A percentile compares a stretch with the other conserved stretches of the same genome.
Conservation (phyloP, 2,329 filamentous ascomycete species). For the Sclerotinia nivalis region DNA sequence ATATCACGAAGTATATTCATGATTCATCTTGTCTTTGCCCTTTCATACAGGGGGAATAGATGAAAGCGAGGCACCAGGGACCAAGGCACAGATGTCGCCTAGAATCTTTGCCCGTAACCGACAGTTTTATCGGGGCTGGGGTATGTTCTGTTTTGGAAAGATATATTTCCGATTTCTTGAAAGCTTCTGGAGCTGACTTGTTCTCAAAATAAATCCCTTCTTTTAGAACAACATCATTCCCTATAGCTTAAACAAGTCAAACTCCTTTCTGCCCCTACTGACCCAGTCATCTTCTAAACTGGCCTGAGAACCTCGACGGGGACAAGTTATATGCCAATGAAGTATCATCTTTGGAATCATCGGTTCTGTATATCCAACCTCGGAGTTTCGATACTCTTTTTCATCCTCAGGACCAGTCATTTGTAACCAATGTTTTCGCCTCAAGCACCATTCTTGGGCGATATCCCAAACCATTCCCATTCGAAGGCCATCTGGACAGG, state of each 20-base stretch:
- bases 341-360: constrained; percentile 18
- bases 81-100: background rate
- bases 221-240: background rate
- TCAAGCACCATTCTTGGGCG: constrained; percentile 21
- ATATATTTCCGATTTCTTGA: background rate
- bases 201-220: background rate
- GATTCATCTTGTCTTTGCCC: too few species aligned
- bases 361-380: constrained; percentile 1
- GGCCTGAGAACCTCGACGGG: constrained; percentile 3
- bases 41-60: background rate
- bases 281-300: constrained; percentile 6
- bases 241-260: constrained; percentile 33
- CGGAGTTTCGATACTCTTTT: background rate
- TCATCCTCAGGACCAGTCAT: constrained; percentile 9
- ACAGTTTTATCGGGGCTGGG: background rate
- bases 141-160: background rate
- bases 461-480: constrained; percentile 25
- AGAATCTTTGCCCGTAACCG: background rate
- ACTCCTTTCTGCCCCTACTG: constrained; percentile 18
- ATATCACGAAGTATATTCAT: too few species aligned
- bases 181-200: background rate
- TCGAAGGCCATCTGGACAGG: constrained; percentile 18
- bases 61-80: background rate
- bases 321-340: constrained; percentile 17
- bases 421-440: constrained; percentile 20